Percentiles rank a stretch among this genome's conserved stretches.
These are phyloP conservation scores for Omphalotus olearius DNA, from an alignment of 1,284 basidiomycete genomes.

Conservation along the genomic window DNA sequence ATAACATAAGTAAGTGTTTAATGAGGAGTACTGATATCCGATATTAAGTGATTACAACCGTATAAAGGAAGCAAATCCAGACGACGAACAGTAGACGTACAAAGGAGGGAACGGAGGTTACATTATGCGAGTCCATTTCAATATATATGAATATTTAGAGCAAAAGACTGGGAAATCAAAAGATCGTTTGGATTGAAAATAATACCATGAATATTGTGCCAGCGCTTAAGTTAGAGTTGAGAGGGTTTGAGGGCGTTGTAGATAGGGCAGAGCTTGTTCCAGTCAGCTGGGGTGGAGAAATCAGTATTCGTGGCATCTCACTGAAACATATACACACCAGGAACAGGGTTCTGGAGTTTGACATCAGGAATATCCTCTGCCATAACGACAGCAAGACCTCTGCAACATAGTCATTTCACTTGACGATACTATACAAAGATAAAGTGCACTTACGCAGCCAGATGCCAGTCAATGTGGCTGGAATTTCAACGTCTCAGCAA, in stretches of 20 bases:
- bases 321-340: conserved; percentile 11
- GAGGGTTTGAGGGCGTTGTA: conserved; percentile 21
- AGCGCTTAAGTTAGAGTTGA: background rate
- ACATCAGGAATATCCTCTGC: conserved; percentile 29
- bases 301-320: background rate
- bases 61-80: no score
- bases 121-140: no score
- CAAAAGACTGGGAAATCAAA: no score
- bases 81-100: no score
- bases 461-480: conserved; percentile 29
- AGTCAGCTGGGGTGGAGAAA: conserved; percentile 7
- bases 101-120: no score
- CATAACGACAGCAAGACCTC: conserved; percentile 38
- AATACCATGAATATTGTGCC: no score
- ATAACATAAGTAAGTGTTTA: no score
- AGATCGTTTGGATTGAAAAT: no score
- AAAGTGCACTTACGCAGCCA: conserved; percentile 20
- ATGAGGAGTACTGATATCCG: no score
- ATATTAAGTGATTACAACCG: no score
- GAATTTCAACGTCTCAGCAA: background rate
- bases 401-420: conserved; percentile 13
- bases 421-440: background rate
- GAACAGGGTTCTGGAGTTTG: conserved; percentile 13
- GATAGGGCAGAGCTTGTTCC: conserved; percentile 30
- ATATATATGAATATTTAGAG: no score